Base-by-base conservation (phyloP, 1,284 basidiomycete species). In the Quambalaria eucalypti region DNA sequence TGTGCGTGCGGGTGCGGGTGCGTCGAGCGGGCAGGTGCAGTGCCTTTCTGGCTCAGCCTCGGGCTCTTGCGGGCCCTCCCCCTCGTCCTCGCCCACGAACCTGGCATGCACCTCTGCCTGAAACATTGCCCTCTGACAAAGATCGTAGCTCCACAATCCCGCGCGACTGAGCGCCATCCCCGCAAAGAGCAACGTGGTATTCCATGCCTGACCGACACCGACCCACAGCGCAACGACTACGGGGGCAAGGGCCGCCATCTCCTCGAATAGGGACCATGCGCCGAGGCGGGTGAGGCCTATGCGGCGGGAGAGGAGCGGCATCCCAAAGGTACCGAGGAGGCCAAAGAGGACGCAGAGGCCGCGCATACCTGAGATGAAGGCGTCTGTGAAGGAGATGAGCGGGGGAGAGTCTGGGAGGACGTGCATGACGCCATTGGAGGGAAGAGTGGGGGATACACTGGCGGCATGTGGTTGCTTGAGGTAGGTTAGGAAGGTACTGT, bases 351-450 rank as follows among this genome's bases (percentile, higher is more conserved):
- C 77, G 56, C 79, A 80, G 2, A 80, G 59, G 2, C 77, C 81
- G 4, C 82, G 75, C 80, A 82, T 82, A 0, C 79, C 81, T 0
- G 82, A 81, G 19, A 83, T 76, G 63, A 83, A 81, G 0, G 80
- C 75, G 59, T 83, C 81, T 10, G 30, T 38, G 42, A 19, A 46
- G 21, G 42, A 46, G 5, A 46, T 46, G 4, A n/a, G 5, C 16
- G 4, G 3, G 4, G 36, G 36, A 4, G 36, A 4, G 16, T 14
- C 36, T n/a, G n/a, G n/a, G n/a, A n/a, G n/a, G 36, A 39, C 36
- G 12, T 46, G 19, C 21, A 46, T 26, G 25, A 46, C 25, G 21
- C 42, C 42, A 25, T 46, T 46, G 5, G 42, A 23, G 2, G n/a
- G 16, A 21, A 12, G 12, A 12, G 25, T 14, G 21, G 25, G n/a